Evolutionary conservation across 176 grass and related monocot species (phyloP).

Genomic region (Hordeum vulgare): DNA sequence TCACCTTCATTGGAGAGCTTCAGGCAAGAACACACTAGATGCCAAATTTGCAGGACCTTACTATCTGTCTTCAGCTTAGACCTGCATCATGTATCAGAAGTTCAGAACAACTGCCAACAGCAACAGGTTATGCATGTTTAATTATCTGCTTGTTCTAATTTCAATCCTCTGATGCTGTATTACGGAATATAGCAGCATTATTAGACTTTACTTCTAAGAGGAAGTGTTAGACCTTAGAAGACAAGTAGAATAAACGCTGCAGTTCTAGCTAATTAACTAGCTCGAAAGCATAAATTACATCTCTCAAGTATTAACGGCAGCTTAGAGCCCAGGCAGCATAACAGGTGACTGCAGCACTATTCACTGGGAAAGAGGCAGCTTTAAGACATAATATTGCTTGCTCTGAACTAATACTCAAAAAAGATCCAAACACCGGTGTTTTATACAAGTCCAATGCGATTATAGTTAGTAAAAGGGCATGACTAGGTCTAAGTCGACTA

Average conservation of each 20-base stretch:
- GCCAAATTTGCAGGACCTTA: background rate
- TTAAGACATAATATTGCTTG: background rate
- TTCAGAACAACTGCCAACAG: too few species aligned
- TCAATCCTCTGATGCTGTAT: too few species aligned
- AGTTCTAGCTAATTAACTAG: background rate
- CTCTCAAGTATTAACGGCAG: background rate
- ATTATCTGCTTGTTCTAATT: too few species aligned
- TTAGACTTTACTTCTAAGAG: background rate
- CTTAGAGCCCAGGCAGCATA: background rate
- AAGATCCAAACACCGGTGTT: background rate
- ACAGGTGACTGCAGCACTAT: background rate
- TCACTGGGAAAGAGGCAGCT: background rate
- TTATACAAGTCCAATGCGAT: background rate
- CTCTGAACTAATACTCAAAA: background rate
- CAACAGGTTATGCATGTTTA: background rate
- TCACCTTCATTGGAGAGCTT: background rate
- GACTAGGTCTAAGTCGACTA: too few species aligned
- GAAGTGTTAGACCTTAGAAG: background rate
- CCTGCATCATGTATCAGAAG: background rate
- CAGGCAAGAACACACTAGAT: background rate
- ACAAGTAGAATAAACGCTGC: background rate
- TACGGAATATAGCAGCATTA: background rate
- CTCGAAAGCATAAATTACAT: background rate
- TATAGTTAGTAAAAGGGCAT: background rate
- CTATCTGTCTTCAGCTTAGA: background rate